Percentiles rank a stretch among this genome's conserved stretches.
Conservation (phyloP, 2,329 filamentous ascomycete species). For the Metarhizium guizhouense region DNA sequence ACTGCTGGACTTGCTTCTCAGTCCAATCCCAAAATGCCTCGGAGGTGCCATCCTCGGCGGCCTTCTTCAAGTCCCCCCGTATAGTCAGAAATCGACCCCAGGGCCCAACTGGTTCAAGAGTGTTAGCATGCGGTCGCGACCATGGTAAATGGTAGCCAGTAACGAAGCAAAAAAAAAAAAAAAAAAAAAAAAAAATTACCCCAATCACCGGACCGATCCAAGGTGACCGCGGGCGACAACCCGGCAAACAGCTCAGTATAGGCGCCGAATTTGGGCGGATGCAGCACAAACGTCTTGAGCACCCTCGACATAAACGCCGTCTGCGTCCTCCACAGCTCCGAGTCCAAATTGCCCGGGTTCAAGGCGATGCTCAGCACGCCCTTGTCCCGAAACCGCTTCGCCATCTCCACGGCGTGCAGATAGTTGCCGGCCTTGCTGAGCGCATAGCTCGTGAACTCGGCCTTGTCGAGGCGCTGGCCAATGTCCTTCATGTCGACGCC, state of each 20-base stretch:
- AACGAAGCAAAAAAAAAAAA: no score
- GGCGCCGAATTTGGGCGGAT: slow-evolving; percentile 28
- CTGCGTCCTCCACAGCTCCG: slow-evolving; percentile 19
- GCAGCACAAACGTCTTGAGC: slow-evolving; percentile 4
- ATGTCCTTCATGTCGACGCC: slow-evolving; percentile 12
- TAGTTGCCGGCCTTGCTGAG: slow-evolving; percentile 24
- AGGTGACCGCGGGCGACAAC: slow-evolving; percentile 31
- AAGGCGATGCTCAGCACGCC: slow-evolving; percentile 22
- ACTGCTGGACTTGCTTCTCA: slow-evolving; percentile 25
- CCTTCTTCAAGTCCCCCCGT: slow-evolving; percentile 21
- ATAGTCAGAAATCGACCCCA: slow-evolving; percentile 27
- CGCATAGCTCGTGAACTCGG: background rate
- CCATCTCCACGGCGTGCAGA: slow-evolving; percentile 21
- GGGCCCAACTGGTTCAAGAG: slow-evolving; percentile 15
- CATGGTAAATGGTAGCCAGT: no score
- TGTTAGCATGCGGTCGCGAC: background rate
- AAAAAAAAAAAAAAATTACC: slow-evolving; percentile 8
- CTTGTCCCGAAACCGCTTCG: slow-evolving; percentile 15
- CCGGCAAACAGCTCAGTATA: slow-evolving; percentile 41
- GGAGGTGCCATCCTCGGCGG: slow-evolving; percentile 21
- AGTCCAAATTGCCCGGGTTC: slow-evolving; percentile 31
- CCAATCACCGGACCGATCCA: slow-evolving; percentile 26
- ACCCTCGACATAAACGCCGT: background rate
- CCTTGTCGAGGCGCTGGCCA: background rate
- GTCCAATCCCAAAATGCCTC: slow-evolving; percentile 33